Evolutionary conservation across 768 basidiomycete species (phyloP).

Genomic region (Suillus cothurnatus): DNA sequence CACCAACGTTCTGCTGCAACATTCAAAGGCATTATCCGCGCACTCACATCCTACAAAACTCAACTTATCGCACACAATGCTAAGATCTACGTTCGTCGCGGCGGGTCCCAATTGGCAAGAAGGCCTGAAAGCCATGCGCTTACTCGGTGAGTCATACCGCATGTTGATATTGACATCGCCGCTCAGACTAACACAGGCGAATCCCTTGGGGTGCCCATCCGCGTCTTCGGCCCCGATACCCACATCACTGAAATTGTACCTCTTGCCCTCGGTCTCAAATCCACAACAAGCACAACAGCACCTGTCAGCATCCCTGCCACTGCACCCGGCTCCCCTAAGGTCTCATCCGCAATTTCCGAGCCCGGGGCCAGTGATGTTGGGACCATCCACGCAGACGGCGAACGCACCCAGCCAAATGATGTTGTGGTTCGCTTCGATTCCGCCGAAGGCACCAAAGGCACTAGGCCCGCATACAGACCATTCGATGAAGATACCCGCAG

Average conservation of each 20-base stretch:
- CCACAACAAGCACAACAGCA: slow-evolving; percentile 27
- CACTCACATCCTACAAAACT: slow-evolving; percentile 89
- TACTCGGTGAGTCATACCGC: slow-evolving; percentile 53
- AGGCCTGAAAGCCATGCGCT: slow-evolving; percentile 95
- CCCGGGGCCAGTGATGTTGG: slow-evolving; percentile 56
- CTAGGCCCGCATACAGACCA: slow-evolving; percentile 82
- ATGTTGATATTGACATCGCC: no score
- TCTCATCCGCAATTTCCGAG: slow-evolving; percentile 29
- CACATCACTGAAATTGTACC: slow-evolving; percentile 99
- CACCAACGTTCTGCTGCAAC: slow-evolving; percentile 98
- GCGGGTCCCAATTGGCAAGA: slow-evolving; percentile 96
- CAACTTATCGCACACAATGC: slow-evolving; percentile 76
- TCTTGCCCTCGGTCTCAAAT: slow-evolving; percentile 84
- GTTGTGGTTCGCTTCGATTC: slow-evolving; percentile 94
- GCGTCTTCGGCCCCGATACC: slow-evolving; percentile 96
- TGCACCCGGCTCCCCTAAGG: slow-evolving; percentile 46
- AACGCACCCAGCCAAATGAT: slow-evolving; percentile 53
- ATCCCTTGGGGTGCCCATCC: slow-evolving; percentile 95
- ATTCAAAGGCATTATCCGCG: slow-evolving; percentile 99
- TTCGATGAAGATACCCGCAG: slow-evolving; percentile 95
- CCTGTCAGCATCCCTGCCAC: slow-evolving; percentile 45
- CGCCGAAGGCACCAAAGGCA: no score
- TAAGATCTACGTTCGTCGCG: slow-evolving; percentile 26
- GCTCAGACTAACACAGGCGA: slow-evolving; percentile 46
- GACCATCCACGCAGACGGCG: slow-evolving; percentile 66